Base-by-base conservation (phyloP, 208 protist genomes). In the Ichthyophonus hoferi region DNA sequence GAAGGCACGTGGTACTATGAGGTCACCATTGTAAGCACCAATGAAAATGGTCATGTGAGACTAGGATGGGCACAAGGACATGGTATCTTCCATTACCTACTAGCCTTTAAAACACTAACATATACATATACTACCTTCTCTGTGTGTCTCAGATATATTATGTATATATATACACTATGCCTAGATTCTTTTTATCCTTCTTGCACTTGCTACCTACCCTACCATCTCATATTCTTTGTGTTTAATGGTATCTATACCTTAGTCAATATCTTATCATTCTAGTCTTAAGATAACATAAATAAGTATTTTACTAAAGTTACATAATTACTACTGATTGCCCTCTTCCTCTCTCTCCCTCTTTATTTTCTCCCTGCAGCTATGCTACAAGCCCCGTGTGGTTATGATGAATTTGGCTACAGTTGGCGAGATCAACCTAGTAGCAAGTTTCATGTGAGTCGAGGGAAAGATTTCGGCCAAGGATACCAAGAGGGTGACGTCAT, bases 341-440 rank as follows among this genome's bases (percentile, higher is more conserved):
- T n/a, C n/a, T n/a, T n/a, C n/a, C n/a, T n/a, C n/a, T n/a, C n/a
- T n/a, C n/a, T n/a, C n/a, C n/a, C n/a, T n/a, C 78, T 17, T 82
- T 3, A 82, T n/a, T 82, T 82, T 17, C 7, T 82, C 78, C 17
- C 37, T 17, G 24, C 50, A 67, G 50, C 50, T 24, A 34, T 34
- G 42, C 3, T 79, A 2, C 76, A 39, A 39, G 43, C 35, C 33
- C 84, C 43, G 24, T 58, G 41, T 86, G 82, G 42, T n/a, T 79
- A 88, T 40, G 41, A 86, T 83, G 79, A 43, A 1, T 90, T 1
- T 76, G 86, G 79, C 7, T 92, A 88, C 83, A 39, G 33, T 1
- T 92, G 90, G 50, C n/a, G 88, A 31, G 88, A 90, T 76, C 35
- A 76, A 24, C 24, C 43, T 17, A 83, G 83, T 12, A 58, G 77